Percentiles rank a stretch among this genome's conserved stretches.
Evolutionary conservation across 2,329 filamentous ascomycete genomes (phyloP).

Genomic region (Arachnomyces sp.): DNA sequence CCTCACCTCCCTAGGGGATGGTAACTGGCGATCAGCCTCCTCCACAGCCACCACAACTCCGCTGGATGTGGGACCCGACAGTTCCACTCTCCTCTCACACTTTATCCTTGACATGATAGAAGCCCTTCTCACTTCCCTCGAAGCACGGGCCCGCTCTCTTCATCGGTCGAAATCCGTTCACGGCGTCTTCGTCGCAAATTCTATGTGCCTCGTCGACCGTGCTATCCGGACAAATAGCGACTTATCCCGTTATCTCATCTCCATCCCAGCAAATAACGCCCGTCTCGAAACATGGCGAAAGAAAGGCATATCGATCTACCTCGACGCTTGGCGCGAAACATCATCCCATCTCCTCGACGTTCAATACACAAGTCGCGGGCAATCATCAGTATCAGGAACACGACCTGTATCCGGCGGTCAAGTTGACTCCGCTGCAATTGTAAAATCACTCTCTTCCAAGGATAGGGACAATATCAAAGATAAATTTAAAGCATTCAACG

Average conservation of each 20-base stretch:
- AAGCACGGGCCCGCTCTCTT: slow-evolving; percentile 63
- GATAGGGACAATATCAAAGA: slow-evolving; percentile 95
- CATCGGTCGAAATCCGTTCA: slow-evolving; percentile 71
- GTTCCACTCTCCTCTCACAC: slow-evolving; percentile 76
- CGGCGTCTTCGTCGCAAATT: slow-evolving; percentile 88
- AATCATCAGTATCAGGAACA: slow-evolving; percentile 29
- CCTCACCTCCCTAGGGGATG: slow-evolving; percentile 84
- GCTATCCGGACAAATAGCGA: slow-evolving; percentile 71
- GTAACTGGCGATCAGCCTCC: slow-evolving; percentile 68
- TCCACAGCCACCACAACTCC: slow-evolving; percentile 61
- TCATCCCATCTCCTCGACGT: slow-evolving; percentile 81
- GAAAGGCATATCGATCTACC: slow-evolving; percentile 71
- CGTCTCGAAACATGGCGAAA: slow-evolving; percentile 80
- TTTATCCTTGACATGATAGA: slow-evolving; percentile 89
- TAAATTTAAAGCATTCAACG: slow-evolving; percentile 90
- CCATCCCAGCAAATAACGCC: slow-evolving; percentile 52
- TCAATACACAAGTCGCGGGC: slow-evolving; percentile 70
- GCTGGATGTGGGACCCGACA: slow-evolving; percentile 84
- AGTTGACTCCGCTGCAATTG: slow-evolving; percentile 70
- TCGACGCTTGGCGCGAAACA: slow-evolving; percentile 81
- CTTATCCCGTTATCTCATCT: slow-evolving; percentile 58
- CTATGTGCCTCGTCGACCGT: slow-evolving; percentile 73
- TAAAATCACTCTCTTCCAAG: slow-evolving; percentile 77
- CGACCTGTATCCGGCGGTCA: slow-evolving; percentile 61
- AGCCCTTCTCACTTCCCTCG: slow-evolving; percentile 64